Percentiles rank a stretch among this genome's conserved stretches.
phyloP scores from a whole-genome alignment of 192 early-diverging fungal genomes.

The Helicostylum pulchrum region DNA sequence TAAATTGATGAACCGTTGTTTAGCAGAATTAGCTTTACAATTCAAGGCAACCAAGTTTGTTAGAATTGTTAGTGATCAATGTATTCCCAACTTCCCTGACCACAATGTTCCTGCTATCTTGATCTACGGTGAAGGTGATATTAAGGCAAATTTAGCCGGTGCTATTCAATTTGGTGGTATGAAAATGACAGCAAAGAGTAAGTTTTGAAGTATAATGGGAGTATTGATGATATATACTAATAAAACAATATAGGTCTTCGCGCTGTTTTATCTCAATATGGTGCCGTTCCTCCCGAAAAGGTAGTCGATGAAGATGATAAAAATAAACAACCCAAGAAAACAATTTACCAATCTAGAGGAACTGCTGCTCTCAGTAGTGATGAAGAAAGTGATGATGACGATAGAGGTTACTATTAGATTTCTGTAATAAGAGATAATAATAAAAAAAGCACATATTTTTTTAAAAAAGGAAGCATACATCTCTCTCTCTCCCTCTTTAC shows the following conservation, averaged over 20 bases:
- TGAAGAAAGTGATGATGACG: slow-evolving; percentile 46
- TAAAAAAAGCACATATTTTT: too few relatives aligned
- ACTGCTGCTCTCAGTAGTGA: slow-evolving; percentile 56
- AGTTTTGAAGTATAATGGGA: not conserved
- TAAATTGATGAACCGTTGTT: slow-evolving; percentile 75
- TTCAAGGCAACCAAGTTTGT: slow-evolving; percentile 91
- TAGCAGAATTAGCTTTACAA: slow-evolving; percentile 68
- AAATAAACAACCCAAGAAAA: slow-evolving; percentile 36
- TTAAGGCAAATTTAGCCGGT: slow-evolving; percentile 81
- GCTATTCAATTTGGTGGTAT: slow-evolving; percentile 77
- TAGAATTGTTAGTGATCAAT: slow-evolving; percentile 89
- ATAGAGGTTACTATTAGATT: slow-evolving; percentile 35
- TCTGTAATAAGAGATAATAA: not conserved
- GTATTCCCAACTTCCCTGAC: slow-evolving; percentile 96
- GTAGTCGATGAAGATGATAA: slow-evolving; percentile 1
- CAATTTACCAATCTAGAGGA: slow-evolving; percentile 49
- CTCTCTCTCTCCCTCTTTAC: too few relatives aligned
- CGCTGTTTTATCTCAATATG: slow-evolving; percentile 39
- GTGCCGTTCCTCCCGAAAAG: slow-evolving; percentile 34
- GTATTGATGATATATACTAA: not conserved
- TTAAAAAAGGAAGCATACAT: too few relatives aligned
- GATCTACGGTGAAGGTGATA: slow-evolving; percentile 86
- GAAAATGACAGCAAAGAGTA: slow-evolving; percentile 68
- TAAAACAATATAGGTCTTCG: slow-evolving; percentile 5
- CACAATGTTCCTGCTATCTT: slow-evolving; percentile 83